A percentile compares a stretch with the other conserved stretches of the same genome.
phyloP scores from a whole-genome alignment of 768 basidiomycete species.

The Phylloporus sp. region DNA sequence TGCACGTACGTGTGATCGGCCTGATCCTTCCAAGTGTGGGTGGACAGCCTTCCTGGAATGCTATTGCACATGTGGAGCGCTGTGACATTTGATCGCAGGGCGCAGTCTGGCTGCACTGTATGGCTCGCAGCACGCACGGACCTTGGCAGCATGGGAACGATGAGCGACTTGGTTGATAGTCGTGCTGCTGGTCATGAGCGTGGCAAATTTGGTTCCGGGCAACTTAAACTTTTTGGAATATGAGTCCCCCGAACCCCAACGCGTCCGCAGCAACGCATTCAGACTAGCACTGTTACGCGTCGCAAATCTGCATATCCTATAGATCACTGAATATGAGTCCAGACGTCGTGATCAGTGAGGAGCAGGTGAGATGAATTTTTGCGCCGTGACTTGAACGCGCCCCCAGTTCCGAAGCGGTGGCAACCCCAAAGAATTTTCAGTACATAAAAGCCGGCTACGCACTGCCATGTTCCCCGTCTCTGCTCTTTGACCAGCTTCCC shows the following conservation, averaged over 20 bases:
- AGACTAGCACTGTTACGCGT: neutral
- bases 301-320: neutral
- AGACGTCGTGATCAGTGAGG: neutral
- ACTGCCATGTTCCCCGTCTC: constrained; percentile 5
- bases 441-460: constrained; percentile 20
- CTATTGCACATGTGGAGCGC: too few relatives aligned
- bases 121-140: constrained; percentile 60
- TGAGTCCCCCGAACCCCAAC: constrained; percentile 14
- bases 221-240: neutral
- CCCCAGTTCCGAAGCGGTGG: constrained; percentile 13
- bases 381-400: neutral
- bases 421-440: constrained; percentile 35
- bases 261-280: neutral
- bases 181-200: neutral
- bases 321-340: neutral
- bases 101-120: constrained; percentile 48
- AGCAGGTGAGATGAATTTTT: neutral
- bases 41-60: constrained; percentile 48
- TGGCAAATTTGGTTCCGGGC: neutral
- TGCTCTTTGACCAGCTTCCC: constrained; percentile 22
- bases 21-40: too few relatives aligned
- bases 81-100: constrained; percentile 32
- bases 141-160: constrained; percentile 59
- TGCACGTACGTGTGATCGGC: too few relatives aligned
- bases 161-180: too few relatives aligned